Evolutionary conservation across 768 basidiomycete species (phyloP).

Genomic region (Russula ochroleuca): DNA sequence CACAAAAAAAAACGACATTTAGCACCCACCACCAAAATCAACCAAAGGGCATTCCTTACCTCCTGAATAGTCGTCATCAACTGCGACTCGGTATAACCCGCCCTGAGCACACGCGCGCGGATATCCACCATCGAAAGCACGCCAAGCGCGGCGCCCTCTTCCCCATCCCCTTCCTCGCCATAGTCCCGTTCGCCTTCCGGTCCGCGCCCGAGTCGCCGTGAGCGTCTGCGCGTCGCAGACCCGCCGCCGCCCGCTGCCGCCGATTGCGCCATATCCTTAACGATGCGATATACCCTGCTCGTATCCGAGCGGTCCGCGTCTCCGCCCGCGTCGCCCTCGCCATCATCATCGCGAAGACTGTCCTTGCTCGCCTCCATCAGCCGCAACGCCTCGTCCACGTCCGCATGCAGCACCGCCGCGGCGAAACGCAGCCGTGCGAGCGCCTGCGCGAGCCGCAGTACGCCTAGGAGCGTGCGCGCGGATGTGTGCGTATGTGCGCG

Average conservation of each 20-base stretch:
- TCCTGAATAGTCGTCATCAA: slow-evolving; percentile 79
- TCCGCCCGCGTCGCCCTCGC: slow-evolving; percentile 49
- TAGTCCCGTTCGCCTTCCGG: slow-evolving; percentile 69
- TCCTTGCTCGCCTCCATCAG: slow-evolving; percentile 97
- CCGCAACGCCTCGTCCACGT: slow-evolving; percentile 95
- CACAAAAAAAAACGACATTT: slow-evolving; percentile 6
- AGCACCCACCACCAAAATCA: slow-evolving; percentile 4
- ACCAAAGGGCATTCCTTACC: slow-evolving; percentile 44
- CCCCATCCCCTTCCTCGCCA: slow-evolving; percentile 60
- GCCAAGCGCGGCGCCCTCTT: slow-evolving; percentile 40
- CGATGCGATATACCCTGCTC: slow-evolving; percentile 84
- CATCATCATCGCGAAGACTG: slow-evolving; percentile 77
- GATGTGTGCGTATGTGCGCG: slow-evolving; percentile 94
- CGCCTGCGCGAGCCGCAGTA: slow-evolving; percentile 91
- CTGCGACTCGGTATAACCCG: slow-evolving; percentile 88
- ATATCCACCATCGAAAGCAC: slow-evolving; percentile 85
- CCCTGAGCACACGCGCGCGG: slow-evolving; percentile 75
- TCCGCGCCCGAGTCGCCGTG: slow-evolving; percentile 51
- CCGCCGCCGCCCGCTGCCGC: slow-evolving; percentile 34
- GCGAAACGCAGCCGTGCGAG: slow-evolving; percentile 88
- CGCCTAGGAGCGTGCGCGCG: slow-evolving; percentile 89
- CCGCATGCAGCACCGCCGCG: slow-evolving; percentile 70
- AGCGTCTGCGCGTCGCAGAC: slow-evolving; percentile 45
- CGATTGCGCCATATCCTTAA: slow-evolving; percentile 71
- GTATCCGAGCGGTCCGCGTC: slow-evolving; percentile 74